Base-by-base conservation (phyloP, 2,329 filamentous ascomycete species). In the Ustulina deusta region DNA sequence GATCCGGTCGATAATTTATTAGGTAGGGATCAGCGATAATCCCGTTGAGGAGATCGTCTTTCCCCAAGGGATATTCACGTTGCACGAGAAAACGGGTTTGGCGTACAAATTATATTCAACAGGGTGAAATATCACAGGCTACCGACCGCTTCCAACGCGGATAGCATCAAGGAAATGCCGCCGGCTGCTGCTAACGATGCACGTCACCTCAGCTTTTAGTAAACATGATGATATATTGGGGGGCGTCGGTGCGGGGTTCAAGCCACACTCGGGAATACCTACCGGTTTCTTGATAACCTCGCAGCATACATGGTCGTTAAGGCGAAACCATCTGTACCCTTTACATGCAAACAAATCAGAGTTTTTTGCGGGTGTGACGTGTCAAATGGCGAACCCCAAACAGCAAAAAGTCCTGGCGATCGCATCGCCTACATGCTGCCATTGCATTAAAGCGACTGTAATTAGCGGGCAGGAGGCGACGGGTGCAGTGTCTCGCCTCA, bases 231-330 rank as follows among this genome's bases (percentile, higher is more conserved):
- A 5, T 9, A 20, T 22, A 17, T 11, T 7, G 20, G 22, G 44
- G 22, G 20, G 44, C 3, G 6, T 32, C 17, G 49, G 29, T 34
- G 49, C 49, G 49, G 49, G 49, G 49, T 52, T 52, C 49, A 52
- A 52, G 49, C 49, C 49, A 52, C 49, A 32, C 27, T 52, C 49
- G 49, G 49, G 27, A 32, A 32, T 32, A 52, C 49, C 49, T 52
- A 52, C 49, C 49, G 49, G 49, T 52, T 52, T 52, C 49, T 52
- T 52, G 49, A 52, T 52, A 52, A 52, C 27, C 49, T 52, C 49
- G 27, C 49, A 52, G 49, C 49, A 20, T 46, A 52, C 49, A 34
- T 52, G 49, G 49, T 29, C 25, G 49, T 52, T 29, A 52, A 32
- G 49, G 7, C 49, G 49, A 34, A 34, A 32, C 49, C 27, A 5